These are phyloP conservation scores for Phytophthora fragariae DNA, from an alignment of 352 stramenopile species.

Conservation along the genomic window DNA sequence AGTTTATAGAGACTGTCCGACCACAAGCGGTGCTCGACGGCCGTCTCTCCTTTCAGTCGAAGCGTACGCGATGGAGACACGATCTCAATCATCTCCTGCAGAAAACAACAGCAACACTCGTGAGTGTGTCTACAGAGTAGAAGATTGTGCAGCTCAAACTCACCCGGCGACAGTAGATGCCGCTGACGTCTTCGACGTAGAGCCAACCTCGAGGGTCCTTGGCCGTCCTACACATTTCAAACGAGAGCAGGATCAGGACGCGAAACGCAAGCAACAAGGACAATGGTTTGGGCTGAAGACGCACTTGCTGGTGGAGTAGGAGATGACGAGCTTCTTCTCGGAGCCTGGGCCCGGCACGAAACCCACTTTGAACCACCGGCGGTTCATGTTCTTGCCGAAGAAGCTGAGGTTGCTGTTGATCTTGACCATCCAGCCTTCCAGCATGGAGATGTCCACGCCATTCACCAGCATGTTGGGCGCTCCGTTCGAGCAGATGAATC, in stretches of 20 bases:
- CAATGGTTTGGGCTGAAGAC: conserved; percentile 7
- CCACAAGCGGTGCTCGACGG: conserved; percentile 80
- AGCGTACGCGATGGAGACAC: conserved; percentile 76
- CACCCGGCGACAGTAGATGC: conserved; percentile 77
- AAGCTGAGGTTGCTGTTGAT: conserved; percentile 87
- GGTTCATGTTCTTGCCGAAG: conserved; percentile 80
- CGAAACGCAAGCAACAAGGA: background rate
- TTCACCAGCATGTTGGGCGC: conserved; percentile 53
- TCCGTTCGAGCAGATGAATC: too few species aligned
- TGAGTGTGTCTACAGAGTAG: background rate
- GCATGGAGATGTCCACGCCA: conserved; percentile 82
- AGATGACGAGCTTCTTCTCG: conserved; percentile 76
- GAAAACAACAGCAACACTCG: background rate
- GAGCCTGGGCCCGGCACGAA: conserved; percentile 56
- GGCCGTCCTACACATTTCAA: conserved; percentile 48
- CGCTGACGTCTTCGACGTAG: conserved; percentile 80
- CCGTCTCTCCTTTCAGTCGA: conserved; percentile 82
- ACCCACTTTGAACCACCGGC: conserved; percentile 81
- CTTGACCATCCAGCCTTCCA: conserved; percentile 89
- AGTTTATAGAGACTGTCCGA: conserved; percentile 81
- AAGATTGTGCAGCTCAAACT: background rate
- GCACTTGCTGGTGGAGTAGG: conserved; percentile 85
- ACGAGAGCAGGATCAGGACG: background rate
- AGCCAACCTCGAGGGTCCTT: conserved; percentile 84
- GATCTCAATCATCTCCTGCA: conserved; percentile 86